phyloP scores from a whole-genome alignment of 2,329 filamentous ascomycete genomes.

The Penicillium sp. region DNA sequence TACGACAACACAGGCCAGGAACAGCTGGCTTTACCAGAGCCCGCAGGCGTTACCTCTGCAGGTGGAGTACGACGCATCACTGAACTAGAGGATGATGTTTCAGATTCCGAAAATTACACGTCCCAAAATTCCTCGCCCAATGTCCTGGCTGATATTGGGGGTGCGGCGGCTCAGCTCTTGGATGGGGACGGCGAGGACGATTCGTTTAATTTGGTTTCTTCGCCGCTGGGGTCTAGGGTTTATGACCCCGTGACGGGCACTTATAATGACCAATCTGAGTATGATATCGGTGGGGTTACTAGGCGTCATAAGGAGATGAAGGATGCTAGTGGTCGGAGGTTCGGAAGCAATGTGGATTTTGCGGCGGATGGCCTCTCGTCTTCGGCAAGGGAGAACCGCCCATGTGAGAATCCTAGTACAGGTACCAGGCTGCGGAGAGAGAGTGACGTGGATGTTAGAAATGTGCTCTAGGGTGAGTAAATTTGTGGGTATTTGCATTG shows the following conservation, averaged over 20 bases:
- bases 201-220: conserved; percentile 13
- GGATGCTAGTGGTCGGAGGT: conserved; percentile 7
- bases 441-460: conserved; percentile 19
- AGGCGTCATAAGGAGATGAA: conserved; percentile 13
- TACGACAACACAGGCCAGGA: conserved; percentile 38
- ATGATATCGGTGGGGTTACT: conserved; percentile 13
- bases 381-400: conserved; percentile 10
- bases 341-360: conserved; percentile 15
- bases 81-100: conserved; percentile 28
- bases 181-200: conserved; percentile 12
- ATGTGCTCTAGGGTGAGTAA: conserved; percentile 6
- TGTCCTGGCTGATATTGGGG: conserved; percentile 10
- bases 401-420: conserved; percentile 24
- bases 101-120: conserved; percentile 2
- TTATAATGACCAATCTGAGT: conserved; percentile 22
- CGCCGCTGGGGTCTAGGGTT: conserved; percentile 14
- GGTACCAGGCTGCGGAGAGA: conserved; percentile 17
- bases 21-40: conserved; percentile 17
- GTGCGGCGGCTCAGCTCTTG: conserved; percentile 1
- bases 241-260: conserved; percentile 17
- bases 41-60: conserved; percentile 14
- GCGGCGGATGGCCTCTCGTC: conserved; percentile 6
- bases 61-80: conserved; percentile 31
- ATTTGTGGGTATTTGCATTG: background rate
- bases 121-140: background rate